Base-by-base conservation (phyloP, 1,284 basidiomycete species). In the Ustilago tritici region DNA sequence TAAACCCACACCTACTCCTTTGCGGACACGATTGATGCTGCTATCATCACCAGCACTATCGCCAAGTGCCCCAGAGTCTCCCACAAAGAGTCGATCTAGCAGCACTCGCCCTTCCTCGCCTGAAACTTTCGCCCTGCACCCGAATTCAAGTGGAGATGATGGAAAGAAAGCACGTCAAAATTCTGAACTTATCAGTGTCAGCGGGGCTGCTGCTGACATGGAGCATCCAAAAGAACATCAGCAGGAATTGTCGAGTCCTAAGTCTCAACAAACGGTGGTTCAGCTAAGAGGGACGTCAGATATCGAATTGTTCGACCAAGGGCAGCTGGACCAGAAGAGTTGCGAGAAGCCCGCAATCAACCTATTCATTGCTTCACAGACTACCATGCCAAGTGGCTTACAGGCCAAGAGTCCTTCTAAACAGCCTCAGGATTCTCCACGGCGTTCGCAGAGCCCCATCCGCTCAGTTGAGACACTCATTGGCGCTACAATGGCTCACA, bases 391-490 rank as follows among this genome's bases (percentile, higher is more conserved):
- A 0, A 54, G 50, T 19, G 50, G 28, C n/a, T 41, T 38, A 9
- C 15, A 59, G 5, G 12, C 61, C 23, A 57, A 57, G n/a, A 70
- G 67, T 23, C 67, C 71, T 1, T 56, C 47, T 2, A 75, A 75
- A 54, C 63, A 64, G n/a, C 58, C 12, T 1, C 10, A 23, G 15
- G 34, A 56, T 17, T 63, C 67, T 17, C 67, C 67, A 7, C 38
- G 46, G 32, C 63, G 63, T 11, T 55, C 19, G 2, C 65, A 71
- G 35, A 76, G 73, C 35, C 68, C 73, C 2, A 54, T 76, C 15
- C 64, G 73, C 28, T 67, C 67, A 2, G 58, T 76, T 59, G 73
- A 76, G 50, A 58, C 73, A 28, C 68, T 76, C 41, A 71, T 76
- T 55, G 68, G 59, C 9, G 73, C 65, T 4, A 62, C 73, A 2